Evolutionary conservation across 805 yeast genomes (phyloP), one percentile per base, ranked within the genome.

Genomic region (Barnettozyma sp.): DNA sequence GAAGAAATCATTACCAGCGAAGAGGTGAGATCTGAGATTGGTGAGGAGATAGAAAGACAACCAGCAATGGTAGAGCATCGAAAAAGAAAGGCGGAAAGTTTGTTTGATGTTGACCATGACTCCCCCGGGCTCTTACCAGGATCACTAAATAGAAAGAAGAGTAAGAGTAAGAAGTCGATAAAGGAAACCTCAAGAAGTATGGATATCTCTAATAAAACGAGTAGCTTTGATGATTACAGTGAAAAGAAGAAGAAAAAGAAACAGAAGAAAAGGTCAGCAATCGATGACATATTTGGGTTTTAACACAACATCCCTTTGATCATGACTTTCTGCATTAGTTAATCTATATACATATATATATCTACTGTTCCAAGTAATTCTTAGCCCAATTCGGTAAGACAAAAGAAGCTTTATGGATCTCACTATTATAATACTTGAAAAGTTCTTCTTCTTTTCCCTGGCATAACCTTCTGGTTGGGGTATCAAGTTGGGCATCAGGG

Each of bases 371-470:
- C 22, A 50, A 21, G 27, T 55, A 51, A 17, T 57, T 57, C 32
- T 68, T 61, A 0, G 92, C 94, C 86, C 90, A 83, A 26, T 75
- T 76, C 19, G 95, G 95, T 38, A 85, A 62, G 20, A 84, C 73
- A 55, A 83, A 85, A 30, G 90, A 70, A 4, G 88, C 76, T 40
- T 63, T 59, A 60, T 85, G 95, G 29, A 85, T 74, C 28, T 62
- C 62, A 20, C 68, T 52, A 50, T 72, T 81, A 63, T 85, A 85
- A 58, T 85, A 85, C 49, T 61, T 68, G 59, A 81, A 71, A 35
- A 68, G 50, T 36, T 59, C 50, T 16, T 57, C 56, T 53, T 82
- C 87, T 28, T 62, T 55, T 18, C 62, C 69, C 3, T 58, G 44
- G 6, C 69, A 46, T 35, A 70, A 52, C 18, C 44, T 50, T 46